A percentile compares a stretch with the other conserved stretches of the same genome.
Evolutionary conservation across 148 eudicot species (phyloP).

Genomic region (Mesembryanthemum crystallinum): DNA sequence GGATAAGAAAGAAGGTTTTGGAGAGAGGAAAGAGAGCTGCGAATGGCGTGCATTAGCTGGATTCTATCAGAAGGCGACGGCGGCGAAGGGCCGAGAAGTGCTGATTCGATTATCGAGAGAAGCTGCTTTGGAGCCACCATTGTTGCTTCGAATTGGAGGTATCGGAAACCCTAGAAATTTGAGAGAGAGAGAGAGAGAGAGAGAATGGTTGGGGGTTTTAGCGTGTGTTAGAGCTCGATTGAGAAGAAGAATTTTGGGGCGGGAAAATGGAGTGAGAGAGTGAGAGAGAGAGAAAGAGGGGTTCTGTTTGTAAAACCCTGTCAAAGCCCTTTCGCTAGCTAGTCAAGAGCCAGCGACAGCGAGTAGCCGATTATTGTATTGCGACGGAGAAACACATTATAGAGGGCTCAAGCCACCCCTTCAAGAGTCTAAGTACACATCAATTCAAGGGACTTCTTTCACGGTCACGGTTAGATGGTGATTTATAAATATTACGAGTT

Average conservation of each 20-base stretch:
- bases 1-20: slow-evolving; percentile 70
- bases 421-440: too few relatives aligned
- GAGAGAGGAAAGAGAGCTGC: slow-evolving; percentile 63
- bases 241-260: not conserved
- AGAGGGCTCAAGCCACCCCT: too few relatives aligned
- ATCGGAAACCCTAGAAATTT: slow-evolving; percentile 32
- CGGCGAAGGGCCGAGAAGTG: slow-evolving; percentile 57
- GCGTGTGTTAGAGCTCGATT: not conserved
- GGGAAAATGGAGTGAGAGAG: slow-evolving; percentile 17
- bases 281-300: not conserved
- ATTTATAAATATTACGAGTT: too few relatives aligned
- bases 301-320: slow-evolving; percentile 7
- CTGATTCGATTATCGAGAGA: slow-evolving; percentile 55
- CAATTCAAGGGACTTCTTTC: too few relatives aligned
- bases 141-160: not conserved
- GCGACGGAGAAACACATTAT: too few relatives aligned
- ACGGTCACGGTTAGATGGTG: too few relatives aligned
- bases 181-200: not conserved
- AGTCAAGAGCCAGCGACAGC: too few relatives aligned
- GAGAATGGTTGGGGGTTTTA: not conserved
- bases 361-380: too few relatives aligned
- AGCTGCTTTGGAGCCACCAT: slow-evolving; percentile 87
- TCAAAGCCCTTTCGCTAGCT: slow-evolving; percentile 10
- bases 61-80: slow-evolving; percentile 74
- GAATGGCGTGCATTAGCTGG: slow-evolving; percentile 80